Base-by-base conservation (phyloP, 2,329 filamentous ascomycete genomes). In the Fusarium cicatricum region DNA sequence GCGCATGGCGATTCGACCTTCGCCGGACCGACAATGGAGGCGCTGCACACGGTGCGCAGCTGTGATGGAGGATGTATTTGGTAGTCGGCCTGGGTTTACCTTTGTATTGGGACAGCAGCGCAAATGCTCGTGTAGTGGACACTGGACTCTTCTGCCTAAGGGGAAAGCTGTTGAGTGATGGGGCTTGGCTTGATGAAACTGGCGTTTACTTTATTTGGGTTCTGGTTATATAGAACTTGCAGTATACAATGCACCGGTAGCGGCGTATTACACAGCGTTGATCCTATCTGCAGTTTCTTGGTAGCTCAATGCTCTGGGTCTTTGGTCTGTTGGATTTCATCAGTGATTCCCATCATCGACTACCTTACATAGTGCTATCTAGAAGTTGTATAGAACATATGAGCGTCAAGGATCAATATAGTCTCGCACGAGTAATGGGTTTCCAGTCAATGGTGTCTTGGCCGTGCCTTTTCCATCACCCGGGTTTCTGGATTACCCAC, bases 41-140 rank as follows among this genome's bases (percentile, higher is more conserved):
- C 66, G 74, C 28, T 78, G 75, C 48, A 82, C 83, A 16, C 78
- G 88, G 33, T 90, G 88, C 70, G 80, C 84, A 38, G 79, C 83
- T 42, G 79, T 89, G n/a, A 89, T 89, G 78, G 86, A 88, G 65
- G 86, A 90, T 58, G 74, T 83, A 0, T 72, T 71, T 23, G 77
- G 72, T 12, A 73, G 73, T 19, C 76, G 77, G 55, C 78, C 83
- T 0, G 84, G 82, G 1, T 78, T 82, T 52, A 78, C 75, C 4
- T 85, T 85, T 69, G 75, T 86, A 31, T 67, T 86, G 38, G 74
- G 75, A 11, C 83, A 85, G 68, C 82, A 85, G 70, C 75, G 81
- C 19, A 79, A 78, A 65, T 87, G 84, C 56, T 77, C 77, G 5
- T 87, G 84, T 58, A 80, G 80, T 8, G 84, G 83, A 3, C 75